Evolutionary conservation across 148 eudicot species (phyloP).

Genomic region (Polygonum aviculare): DNA sequence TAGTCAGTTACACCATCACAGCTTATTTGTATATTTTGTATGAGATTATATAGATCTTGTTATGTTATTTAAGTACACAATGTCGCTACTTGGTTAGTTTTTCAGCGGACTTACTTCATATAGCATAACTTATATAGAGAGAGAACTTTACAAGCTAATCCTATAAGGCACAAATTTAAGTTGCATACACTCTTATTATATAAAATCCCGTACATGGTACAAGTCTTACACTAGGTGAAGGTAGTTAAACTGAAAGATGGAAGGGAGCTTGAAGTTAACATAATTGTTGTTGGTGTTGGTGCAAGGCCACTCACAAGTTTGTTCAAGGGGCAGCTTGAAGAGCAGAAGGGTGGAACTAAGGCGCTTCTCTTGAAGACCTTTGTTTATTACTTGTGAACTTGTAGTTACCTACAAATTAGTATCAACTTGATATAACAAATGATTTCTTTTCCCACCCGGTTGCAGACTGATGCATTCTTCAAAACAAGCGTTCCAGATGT

Average conservation of each 20-base stretch:
- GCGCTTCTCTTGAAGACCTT: constrained; percentile 16
- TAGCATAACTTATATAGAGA: too few species aligned
- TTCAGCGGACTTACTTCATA: too few species aligned
- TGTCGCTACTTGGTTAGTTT: too few species aligned
- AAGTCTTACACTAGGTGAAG: constrained; percentile 40
- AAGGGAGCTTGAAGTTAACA: constrained; percentile 78
- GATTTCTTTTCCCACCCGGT: neutral
- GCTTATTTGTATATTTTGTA: too few species aligned
- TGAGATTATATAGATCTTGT: too few species aligned
- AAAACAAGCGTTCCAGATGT: constrained; percentile 73
- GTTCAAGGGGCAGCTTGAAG: constrained; percentile 91
- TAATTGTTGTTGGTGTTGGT: constrained; percentile 95
- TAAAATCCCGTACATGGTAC: too few species aligned
- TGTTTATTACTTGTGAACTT: neutral
- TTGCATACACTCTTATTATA: too few species aligned
- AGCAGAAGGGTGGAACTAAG: constrained; percentile 98
- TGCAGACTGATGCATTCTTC: constrained; percentile 91
- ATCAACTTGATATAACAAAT: neutral
- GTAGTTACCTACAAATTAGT: neutral
- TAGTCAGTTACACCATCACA: too few species aligned
- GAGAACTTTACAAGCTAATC: too few species aligned
- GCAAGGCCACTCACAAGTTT: constrained; percentile 71
- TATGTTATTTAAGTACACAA: too few species aligned
- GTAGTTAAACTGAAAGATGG: constrained; percentile 90
- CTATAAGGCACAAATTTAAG: too few species aligned